Percentiles rank a stretch among this genome's conserved stretches.
These are phyloP conservation scores for Saccharomyces hybrid DNA, from an alignment of 1,139 yeast species.

Conservation along the genomic window DNA sequence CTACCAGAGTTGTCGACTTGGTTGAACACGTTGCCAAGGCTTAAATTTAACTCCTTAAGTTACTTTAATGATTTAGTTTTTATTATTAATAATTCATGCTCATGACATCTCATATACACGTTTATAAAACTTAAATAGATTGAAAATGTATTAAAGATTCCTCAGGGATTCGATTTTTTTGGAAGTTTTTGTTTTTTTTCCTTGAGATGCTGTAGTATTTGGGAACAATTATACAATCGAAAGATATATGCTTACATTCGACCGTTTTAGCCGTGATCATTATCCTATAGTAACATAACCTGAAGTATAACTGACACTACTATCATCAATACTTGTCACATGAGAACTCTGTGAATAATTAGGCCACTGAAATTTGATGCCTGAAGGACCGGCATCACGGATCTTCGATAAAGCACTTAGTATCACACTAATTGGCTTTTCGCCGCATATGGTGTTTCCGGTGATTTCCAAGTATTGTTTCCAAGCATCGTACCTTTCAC, in stretches of 20 bases:
- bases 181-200: not conserved
- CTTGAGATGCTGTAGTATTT: not conserved
- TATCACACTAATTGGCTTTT: slow-evolving; percentile 67
- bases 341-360: slow-evolving; percentile 75
- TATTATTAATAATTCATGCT: not conserved
- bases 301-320: slow-evolving; percentile 87
- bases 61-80: not conserved
- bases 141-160: not conserved
- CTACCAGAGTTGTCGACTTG: slow-evolving; percentile 84
- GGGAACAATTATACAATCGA: not conserved
- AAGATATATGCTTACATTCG: not conserved
- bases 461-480: slow-evolving; percentile 56
- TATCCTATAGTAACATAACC: slow-evolving; percentile 40
- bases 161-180: not conserved
- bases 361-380: slow-evolving; percentile 53
- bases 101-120: slow-evolving; percentile 1
- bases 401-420: slow-evolving; percentile 33
- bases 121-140: not conserved
- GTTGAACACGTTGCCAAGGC: slow-evolving; percentile 39
- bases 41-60: not conserved
- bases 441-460: slow-evolving; percentile 91
- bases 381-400: slow-evolving; percentile 12
- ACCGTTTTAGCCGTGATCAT: not conserved
- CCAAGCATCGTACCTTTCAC: slow-evolving; percentile 45
- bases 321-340: slow-evolving; percentile 45